A percentile compares a stretch with the other conserved stretches of the same genome.
phyloP scores from a whole-genome alignment of 495 filamentous ascomycete species.

The Usnea hakonensis region DNA sequence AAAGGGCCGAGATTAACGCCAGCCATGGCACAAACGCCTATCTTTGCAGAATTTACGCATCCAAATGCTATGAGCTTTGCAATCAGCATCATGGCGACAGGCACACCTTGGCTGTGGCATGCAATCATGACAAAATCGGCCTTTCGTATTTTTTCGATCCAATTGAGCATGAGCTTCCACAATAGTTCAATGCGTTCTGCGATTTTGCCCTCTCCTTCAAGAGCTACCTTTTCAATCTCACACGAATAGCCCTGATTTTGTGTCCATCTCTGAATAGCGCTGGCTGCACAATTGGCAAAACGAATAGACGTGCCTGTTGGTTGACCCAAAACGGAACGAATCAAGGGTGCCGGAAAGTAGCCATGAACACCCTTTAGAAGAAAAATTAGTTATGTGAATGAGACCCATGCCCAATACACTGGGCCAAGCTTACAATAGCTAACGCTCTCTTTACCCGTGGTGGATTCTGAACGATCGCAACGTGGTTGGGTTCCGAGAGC shows the following conservation, averaged over 20 bases:
- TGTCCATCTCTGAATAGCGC: conserved; percentile 74
- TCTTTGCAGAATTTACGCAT: conserved; percentile 59
- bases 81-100: conserved; percentile 87
- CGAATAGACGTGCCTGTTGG: conserved; percentile 91
- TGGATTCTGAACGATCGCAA: conserved; percentile 60
- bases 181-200: conserved; percentile 79
- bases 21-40: conserved; percentile 88
- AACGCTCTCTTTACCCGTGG: conserved; percentile 73
- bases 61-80: conserved; percentile 78
- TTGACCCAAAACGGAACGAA: conserved; percentile 83
- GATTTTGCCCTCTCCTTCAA: conserved; percentile 98
- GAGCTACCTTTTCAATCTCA: conserved; percentile 79
- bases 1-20: conserved; percentile 93
- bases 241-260: conserved; percentile 56
- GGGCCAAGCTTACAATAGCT: conserved; percentile 47
- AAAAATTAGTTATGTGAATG: neutral
- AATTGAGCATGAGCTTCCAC: conserved; percentile 91
- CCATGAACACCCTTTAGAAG: conserved; percentile 66
- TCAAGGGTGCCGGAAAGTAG: conserved; percentile 76
- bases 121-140: conserved; percentile 86
- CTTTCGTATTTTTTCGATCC: conserved; percentile 80
- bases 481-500: conserved; percentile 56
- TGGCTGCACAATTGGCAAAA: conserved; percentile 82
- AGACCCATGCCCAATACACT: neutral
- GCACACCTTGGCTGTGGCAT: conserved; percentile 92